Conservation (phyloP, 495 filamentous ascomycete species). For the Daldinia grandis region DNA sequence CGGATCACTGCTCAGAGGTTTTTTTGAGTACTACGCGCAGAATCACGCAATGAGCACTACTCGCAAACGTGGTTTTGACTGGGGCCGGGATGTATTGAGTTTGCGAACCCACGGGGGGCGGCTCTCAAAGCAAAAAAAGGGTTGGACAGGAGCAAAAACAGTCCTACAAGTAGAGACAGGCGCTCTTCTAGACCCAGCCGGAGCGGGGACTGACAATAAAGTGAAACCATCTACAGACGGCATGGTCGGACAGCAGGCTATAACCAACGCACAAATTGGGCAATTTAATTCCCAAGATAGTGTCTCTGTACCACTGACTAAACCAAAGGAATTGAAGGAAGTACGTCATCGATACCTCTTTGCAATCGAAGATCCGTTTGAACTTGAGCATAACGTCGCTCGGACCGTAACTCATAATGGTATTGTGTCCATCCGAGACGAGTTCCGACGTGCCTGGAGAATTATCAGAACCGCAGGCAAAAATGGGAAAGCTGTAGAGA, state of each 20-base stretch:
- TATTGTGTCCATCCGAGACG: constrained; percentile 77
- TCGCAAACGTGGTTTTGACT: constrained; percentile 65
- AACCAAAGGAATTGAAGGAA: constrained; percentile 61
- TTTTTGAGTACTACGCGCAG: constrained; percentile 83
- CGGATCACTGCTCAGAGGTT: constrained; percentile 72
- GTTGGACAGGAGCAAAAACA: constrained; percentile 77
- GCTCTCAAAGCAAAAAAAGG: constrained; percentile 73
- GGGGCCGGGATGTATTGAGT: constrained; percentile 74
- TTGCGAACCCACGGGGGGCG: constrained; percentile 74
- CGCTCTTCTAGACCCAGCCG: constrained; percentile 15
- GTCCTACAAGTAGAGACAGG: constrained; percentile 46
- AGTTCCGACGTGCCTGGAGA: constrained; percentile 76
- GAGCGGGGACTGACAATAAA: constrained; percentile 29
- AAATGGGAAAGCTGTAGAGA: constrained; percentile 37
- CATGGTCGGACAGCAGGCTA: constrained; percentile 7
- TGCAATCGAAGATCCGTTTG: constrained; percentile 89
- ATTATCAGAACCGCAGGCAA: constrained; percentile 61
- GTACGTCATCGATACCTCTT: constrained; percentile 81
- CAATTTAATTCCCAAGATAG: constrained; percentile 6
- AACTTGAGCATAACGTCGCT: constrained; percentile 82
- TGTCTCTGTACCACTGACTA: background rate
- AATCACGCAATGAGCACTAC: constrained; percentile 52
- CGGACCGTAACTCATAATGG: constrained; percentile 80
- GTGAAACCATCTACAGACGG: constrained; percentile 16
- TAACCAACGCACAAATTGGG: constrained; percentile 5